Percentiles rank a stretch among this genome's conserved stretches.
Evolutionary conservation across 2,329 filamentous ascomycete genomes (phyloP).

Genomic region (Microascus cirrosus): DNA sequence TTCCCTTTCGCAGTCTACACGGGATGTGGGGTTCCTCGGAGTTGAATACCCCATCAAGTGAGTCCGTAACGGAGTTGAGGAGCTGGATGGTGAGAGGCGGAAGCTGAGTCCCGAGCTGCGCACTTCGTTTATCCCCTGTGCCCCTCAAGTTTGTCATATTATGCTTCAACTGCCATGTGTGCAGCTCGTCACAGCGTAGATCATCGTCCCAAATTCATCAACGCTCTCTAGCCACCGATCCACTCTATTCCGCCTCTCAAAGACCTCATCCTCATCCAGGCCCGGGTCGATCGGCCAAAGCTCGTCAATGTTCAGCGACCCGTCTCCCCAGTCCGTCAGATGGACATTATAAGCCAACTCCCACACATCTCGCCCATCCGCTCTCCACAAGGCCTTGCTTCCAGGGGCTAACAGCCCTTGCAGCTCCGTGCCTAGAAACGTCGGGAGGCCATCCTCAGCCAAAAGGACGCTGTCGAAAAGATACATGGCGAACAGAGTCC

Average conservation of each 20-base stretch:
- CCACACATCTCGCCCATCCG: conserved; percentile 25
- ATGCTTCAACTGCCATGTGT: conserved; percentile 24
- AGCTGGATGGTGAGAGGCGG: too few relatives aligned
- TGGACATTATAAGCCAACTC: conserved; percentile 27
- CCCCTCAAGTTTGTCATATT: too few relatives aligned
- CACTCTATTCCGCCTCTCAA: conserved; percentile 22
- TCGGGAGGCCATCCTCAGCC: conserved; percentile 27
- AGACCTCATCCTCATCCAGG: conserved; percentile 17
- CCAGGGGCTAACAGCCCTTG: conserved; percentile 28
- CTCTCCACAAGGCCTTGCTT: conserved; percentile 30
- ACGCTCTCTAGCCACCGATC: conserved; percentile 36
- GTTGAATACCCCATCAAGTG: too few relatives aligned
- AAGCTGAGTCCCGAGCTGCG: too few relatives aligned
- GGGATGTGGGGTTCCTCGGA: too few relatives aligned
- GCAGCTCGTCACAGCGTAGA: conserved; percentile 35
- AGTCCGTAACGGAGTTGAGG: too few relatives aligned
- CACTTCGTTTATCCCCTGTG: too few relatives aligned
- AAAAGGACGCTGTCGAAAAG: conserved; percentile 39
- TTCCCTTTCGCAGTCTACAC: too few relatives aligned
- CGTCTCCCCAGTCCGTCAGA: conserved; percentile 28
- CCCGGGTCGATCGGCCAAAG: conserved; percentile 30
- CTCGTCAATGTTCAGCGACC: conserved; percentile 33
- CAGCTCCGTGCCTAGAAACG: conserved; percentile 37
- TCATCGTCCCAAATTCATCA: conserved; percentile 42
- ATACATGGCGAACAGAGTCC: conserved; percentile 40